A percentile compares a stretch with the other conserved stretches of the same genome.
Conservation (phyloP, 345 rosid species). For the Isatis tinctoria region DNA sequence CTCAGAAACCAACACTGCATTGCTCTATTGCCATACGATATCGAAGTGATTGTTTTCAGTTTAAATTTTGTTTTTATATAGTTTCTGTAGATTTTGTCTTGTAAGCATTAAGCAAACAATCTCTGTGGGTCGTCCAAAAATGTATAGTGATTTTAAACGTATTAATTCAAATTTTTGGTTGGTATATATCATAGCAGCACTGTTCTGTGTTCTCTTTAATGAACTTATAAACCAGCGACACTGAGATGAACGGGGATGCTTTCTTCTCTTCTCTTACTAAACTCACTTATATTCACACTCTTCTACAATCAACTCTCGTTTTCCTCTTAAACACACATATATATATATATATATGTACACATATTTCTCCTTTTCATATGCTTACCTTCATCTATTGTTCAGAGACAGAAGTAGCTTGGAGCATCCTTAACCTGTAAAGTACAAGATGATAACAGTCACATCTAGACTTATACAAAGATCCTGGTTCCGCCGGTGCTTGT, state of each 20-base stretch:
- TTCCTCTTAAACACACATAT: no score
- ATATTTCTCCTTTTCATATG: neutral
- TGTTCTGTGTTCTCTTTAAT: no score
- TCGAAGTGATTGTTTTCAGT: neutral
- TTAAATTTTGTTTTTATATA: neutral
- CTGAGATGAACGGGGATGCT: no score
- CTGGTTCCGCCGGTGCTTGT: no score
- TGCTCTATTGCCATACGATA: neutral
- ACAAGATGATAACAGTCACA: neutral
- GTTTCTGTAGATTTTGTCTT: constrained; percentile 8
- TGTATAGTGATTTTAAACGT: constrained; percentile 23
- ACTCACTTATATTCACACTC: no score
- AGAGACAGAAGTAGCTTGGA: neutral
- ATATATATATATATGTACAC: no score
- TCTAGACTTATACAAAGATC: no score
- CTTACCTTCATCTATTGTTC: neutral
- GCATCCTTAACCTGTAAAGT: neutral
- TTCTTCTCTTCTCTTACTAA: neutral
- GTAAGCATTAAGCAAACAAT: constrained; percentile 20
- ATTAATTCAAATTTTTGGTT: neutral
- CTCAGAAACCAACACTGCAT: neutral
- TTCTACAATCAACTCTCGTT: no score
- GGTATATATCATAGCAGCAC: no score
- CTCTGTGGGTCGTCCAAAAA: neutral
- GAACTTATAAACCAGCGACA: no score